Evolutionary conservation across 2,329 filamentous ascomycete species (phyloP).

Genomic region (Fusarium siculi): DNA sequence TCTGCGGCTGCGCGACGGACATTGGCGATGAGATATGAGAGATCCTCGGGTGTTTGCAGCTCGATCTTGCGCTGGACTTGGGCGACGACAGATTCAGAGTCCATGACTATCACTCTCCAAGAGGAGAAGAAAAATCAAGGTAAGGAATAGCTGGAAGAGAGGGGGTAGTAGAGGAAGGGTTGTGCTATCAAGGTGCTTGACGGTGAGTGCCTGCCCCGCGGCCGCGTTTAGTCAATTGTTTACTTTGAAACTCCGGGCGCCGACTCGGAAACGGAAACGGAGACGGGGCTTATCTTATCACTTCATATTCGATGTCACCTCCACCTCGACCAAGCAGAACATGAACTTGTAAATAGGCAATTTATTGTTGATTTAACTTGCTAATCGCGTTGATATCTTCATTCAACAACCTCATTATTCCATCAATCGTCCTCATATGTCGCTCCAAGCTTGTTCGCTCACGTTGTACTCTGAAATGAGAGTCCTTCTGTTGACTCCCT

Average conservation of each 20-base stretch:
- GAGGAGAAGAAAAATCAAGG: background rate
- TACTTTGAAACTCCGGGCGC: conserved; percentile 16
- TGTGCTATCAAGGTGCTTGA: conserved; percentile 30
- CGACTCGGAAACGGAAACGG: conserved; percentile 9
- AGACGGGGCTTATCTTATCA: conserved; percentile 29
- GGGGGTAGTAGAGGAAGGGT: background rate
- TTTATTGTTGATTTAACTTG: background rate
- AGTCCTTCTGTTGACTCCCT: conserved; percentile 7
- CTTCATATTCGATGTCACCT: background rate
- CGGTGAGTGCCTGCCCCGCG: conserved; percentile 29
- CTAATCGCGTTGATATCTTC: background rate
- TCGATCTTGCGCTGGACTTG: conserved; percentile 78
- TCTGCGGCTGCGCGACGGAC: conserved; percentile 74
- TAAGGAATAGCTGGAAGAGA: background rate
- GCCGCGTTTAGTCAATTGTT: conserved; percentile 24
- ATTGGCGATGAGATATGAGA: conserved; percentile 75
- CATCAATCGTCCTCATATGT: background rate
- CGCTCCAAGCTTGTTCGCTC: conserved; percentile 15
- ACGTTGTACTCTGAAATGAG: conserved; percentile 33
- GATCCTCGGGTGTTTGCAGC: conserved; percentile 79
- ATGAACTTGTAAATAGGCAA: background rate
- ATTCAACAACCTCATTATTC: background rate
- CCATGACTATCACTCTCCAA: conserved; percentile 42
- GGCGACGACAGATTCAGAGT: conserved; percentile 49
- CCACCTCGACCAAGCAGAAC: background rate